Evolutionary conservation across 352 stramenopile genomes (phyloP).

Genomic region (Phytopythium chamaehyphon): DNA sequence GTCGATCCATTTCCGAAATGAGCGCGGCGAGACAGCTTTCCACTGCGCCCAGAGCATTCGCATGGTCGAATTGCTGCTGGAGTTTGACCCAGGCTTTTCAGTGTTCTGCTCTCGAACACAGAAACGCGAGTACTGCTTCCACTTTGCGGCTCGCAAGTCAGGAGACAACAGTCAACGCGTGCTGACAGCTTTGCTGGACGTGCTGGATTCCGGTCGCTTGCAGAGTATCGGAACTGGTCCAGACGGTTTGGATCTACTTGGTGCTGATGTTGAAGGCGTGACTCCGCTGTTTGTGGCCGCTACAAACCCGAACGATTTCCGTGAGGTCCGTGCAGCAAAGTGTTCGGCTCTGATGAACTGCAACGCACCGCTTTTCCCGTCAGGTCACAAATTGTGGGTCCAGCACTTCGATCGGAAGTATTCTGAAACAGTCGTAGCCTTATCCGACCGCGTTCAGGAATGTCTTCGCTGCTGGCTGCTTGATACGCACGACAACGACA

Average conservation of each 20-base stretch:
- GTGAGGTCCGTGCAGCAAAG: neutral
- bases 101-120: slow-evolving; percentile 17
- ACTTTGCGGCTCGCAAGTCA: slow-evolving; percentile 17
- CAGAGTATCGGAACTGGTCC: no score
- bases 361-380: neutral
- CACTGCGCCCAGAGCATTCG: slow-evolving; percentile 11
- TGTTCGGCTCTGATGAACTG: neutral
- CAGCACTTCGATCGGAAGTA: no score
- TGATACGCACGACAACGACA: no score
- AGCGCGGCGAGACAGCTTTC: slow-evolving; percentile 20
- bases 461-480: no score
- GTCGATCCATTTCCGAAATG: slow-evolving; percentile 20
- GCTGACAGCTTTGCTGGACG: slow-evolving; percentile 12
- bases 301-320: neutral
- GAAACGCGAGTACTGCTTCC: slow-evolving; percentile 20
- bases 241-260: no score
- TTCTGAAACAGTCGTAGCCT: no score
- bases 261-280: neutral
- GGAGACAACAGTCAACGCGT: no score
- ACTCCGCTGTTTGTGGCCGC: neutral
- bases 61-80: neutral
- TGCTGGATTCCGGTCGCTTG: slow-evolving; percentile 3
- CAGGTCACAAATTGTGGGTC: neutral
- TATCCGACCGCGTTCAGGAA: no score
- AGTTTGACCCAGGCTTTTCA: slow-evolving; percentile 7